A percentile compares a stretch with the other conserved stretches of the same genome.
Evolutionary conservation across 108 stramenopile genomes (phyloP).

Genomic region (Mayamaea pseudoterrestris): DNA sequence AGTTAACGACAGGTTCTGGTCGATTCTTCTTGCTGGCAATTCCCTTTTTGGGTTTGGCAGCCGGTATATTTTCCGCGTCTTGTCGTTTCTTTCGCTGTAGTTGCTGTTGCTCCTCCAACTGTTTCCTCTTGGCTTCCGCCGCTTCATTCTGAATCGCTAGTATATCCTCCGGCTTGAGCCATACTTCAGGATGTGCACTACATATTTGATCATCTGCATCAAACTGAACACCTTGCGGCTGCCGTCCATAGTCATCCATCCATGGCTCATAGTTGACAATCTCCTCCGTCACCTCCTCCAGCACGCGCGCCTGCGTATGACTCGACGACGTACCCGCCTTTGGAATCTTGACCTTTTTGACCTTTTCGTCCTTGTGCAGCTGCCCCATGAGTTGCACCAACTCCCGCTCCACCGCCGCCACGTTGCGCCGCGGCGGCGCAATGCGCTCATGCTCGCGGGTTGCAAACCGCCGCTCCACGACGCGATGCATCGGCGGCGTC

Average conservation of each 20-base stretch:
- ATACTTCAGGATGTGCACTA: slow-evolving; percentile 66
- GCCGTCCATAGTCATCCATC: slow-evolving; percentile 68
- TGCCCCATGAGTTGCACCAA: slow-evolving; percentile 49
- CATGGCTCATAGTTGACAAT: slow-evolving; percentile 75
- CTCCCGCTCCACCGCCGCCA: slow-evolving; percentile 53
- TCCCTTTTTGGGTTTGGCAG: slow-evolving; percentile 1
- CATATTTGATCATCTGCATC: slow-evolving; percentile 33
- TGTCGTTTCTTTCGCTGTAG: slow-evolving; percentile 2
- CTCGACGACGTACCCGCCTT: slow-evolving; percentile 22
- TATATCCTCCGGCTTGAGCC: slow-evolving; percentile 49
- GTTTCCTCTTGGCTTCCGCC: slow-evolving; percentile 19
- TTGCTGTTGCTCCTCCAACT: slow-evolving; percentile 9
- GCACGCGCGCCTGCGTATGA: slow-evolving; percentile 35
- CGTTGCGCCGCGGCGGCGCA: slow-evolving; percentile 48
- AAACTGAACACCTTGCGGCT: slow-evolving; percentile 39
- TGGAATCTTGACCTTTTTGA: slow-evolving; percentile 21
- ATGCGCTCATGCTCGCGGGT: slow-evolving; percentile 46
- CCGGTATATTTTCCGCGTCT: neutral
- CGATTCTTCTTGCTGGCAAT: neutral
- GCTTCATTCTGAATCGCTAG: slow-evolving; percentile 17
- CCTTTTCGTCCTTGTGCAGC: slow-evolving; percentile 30
- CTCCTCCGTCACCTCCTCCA: slow-evolving; percentile 77
- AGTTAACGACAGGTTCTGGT: slow-evolving; percentile 37
- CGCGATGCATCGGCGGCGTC: slow-evolving; percentile 74
- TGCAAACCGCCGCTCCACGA: slow-evolving; percentile 74